These are phyloP conservation scores for Lactarius pseudohatsudake DNA, from an alignment of 768 basidiomycete species.

Conservation along the genomic window DNA sequence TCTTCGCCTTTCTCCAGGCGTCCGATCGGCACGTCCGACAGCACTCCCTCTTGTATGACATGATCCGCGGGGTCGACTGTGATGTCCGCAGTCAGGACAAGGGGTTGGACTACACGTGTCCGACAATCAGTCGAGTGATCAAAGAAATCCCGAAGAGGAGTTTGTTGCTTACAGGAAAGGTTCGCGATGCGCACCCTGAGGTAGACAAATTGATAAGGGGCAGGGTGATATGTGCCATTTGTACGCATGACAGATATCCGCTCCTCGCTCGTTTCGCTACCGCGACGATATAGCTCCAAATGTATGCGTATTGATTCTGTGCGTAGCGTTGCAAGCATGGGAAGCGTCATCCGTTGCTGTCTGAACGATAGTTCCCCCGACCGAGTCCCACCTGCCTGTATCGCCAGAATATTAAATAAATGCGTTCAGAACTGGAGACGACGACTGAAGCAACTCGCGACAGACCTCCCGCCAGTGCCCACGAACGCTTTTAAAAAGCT, in stretches of 20 bases:
- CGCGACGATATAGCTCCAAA: slow-evolving; percentile 36
- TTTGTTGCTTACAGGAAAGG: slow-evolving; percentile 55
- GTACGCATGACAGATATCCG: slow-evolving; percentile 32
- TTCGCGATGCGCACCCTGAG: slow-evolving; percentile 61
- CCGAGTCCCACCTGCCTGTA: slow-evolving; percentile 75
- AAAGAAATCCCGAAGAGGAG: slow-evolving; percentile 2
- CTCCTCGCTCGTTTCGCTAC: slow-evolving; percentile 22
- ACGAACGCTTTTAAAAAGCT: slow-evolving; percentile 65
- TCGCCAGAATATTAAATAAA: too few species aligned
- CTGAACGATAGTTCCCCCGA: slow-evolving; percentile 76
- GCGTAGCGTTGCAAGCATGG: slow-evolving; percentile 77
- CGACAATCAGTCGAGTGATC: slow-evolving; percentile 8
- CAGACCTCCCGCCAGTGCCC: slow-evolving; percentile 87
- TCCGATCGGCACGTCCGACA: slow-evolving; percentile 62
- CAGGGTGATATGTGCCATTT: slow-evolving; percentile 50
- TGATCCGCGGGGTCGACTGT: slow-evolving; percentile 60
- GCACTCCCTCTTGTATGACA: slow-evolving; percentile 67
- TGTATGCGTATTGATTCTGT: slow-evolving; percentile 63
- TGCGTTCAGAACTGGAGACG: not conserved
- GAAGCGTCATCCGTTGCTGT: slow-evolving; percentile 69
- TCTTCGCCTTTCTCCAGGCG: slow-evolving; percentile 56
- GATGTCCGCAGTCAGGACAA: slow-evolving; percentile 54
- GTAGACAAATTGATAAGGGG: slow-evolving; percentile 62
- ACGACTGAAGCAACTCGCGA: not conserved
- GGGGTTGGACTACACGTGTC: slow-evolving; percentile 45